Evolutionary conservation across 192 early-diverging fungal genomes (phyloP), one percentile per base, ranked within the genome.

Genomic region (Entomortierella chlamydospora): DNA sequence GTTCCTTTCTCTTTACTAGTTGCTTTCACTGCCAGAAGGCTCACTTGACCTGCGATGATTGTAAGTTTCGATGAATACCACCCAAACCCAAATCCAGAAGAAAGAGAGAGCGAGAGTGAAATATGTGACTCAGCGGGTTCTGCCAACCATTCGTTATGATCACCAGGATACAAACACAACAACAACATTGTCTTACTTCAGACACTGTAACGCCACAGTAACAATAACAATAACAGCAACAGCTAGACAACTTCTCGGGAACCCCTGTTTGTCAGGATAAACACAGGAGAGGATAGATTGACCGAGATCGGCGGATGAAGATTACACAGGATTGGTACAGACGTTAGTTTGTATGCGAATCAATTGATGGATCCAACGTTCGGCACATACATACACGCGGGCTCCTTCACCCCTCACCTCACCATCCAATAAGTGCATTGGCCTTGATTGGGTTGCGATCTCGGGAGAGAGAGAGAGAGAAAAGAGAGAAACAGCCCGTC

Each of bases 21-120:
- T 93, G 92, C 70, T 88, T 86, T 57, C 90, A 92, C 77, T 93
- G 92, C 69, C 92, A 93, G 71, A 89, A 87, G 73, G 89, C 91
- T 33, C 91, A 93, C 73, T 81, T 93, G 47, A 93, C 91, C 54
- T 93, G 91, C 57, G 91, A 91, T 66, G 89, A 91, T 61, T 85
- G 88, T 90, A 84, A 84, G 86, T 83, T 72, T 60, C n/a, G 57
- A 31, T 22, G 15, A 50, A 50, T 37, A 37, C 34, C 34, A 7
- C 10, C 5, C 4, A 37, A 37, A 7, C 4, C 10, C 10, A 50
- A 50, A 15, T 4, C 47, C 4, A 56, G 28, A 56, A 28, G 25
- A 13, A 28, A 13, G 54, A 56, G 13, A 31, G 37, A n/a, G n/a
- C n/a, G n/a, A 41, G 30, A 37, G 3, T 23, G 7, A 56, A 55